These are phyloP conservation scores for Neurospora pannonica DNA, from an alignment of 495 filamentous ascomycete genomes.

Conservation along the genomic window DNA sequence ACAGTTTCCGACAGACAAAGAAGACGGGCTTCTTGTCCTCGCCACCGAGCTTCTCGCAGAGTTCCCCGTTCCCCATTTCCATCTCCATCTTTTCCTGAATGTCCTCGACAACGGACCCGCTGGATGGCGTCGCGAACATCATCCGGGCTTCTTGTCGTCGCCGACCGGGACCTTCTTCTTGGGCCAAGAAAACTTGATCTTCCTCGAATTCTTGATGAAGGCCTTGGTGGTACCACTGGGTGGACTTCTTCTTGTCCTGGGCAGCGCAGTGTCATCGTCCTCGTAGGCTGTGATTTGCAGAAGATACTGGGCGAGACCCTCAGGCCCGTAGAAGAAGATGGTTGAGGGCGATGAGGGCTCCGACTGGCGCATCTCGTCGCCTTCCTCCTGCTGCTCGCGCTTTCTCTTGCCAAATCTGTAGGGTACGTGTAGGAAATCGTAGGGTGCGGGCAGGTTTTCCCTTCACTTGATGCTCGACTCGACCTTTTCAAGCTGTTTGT, in stretches of 20 bases:
- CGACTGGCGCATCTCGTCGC: slow-evolving; percentile 40
- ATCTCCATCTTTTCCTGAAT: slow-evolving; percentile 16
- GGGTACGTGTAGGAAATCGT: neutral
- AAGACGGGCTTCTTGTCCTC: slow-evolving; percentile 77
- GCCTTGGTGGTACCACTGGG: slow-evolving; percentile 75
- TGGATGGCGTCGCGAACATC: neutral
- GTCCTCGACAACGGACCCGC: neutral
- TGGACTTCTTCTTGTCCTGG: slow-evolving; percentile 76
- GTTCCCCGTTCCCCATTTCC: slow-evolving; percentile 56
- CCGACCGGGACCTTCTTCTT: slow-evolving; percentile 58
- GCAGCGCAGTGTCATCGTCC: too few species aligned
- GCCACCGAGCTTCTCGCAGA: slow-evolving; percentile 24
- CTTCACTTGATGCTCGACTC: slow-evolving; percentile 47
- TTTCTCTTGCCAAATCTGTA: neutral
- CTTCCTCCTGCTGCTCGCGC: slow-evolving; percentile 34
- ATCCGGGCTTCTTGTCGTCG: neutral
- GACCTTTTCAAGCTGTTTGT: slow-evolving; percentile 40
- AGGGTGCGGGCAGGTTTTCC: neutral
- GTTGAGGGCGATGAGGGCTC: slow-evolving; percentile 30
- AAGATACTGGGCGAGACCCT: too few species aligned
- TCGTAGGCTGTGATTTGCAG: too few species aligned
- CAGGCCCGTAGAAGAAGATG: slow-evolving; percentile 40
- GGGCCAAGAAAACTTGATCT: slow-evolving; percentile 52
- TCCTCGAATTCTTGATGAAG: too few species aligned
- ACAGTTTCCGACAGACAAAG: slow-evolving; percentile 51